Conservation (phyloP, 345 rosid genomes). For the Luvunga scandens region DNA sequence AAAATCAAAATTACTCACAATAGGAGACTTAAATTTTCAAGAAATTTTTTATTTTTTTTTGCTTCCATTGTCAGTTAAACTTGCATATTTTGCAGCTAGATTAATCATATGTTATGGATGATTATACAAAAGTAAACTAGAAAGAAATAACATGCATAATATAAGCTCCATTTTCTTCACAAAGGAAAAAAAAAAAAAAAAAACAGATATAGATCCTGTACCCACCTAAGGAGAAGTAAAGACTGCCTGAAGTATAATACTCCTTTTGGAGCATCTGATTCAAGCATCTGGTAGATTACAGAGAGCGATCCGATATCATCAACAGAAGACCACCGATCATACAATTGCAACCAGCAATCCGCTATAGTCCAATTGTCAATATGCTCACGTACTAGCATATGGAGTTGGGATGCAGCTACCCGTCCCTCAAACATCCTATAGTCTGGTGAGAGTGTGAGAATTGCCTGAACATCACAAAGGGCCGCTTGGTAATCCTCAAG, state of each 20-base stretch:
- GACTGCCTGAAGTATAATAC: conserved; percentile 94
- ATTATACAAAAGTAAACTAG: not conserved
- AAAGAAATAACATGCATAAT: not conserved
- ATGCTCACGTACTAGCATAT: conserved; percentile 89
- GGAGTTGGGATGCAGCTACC: conserved; percentile 82
- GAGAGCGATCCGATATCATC: conserved; percentile 98
- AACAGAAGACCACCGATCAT: conserved; percentile 93
- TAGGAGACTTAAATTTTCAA: not conserved
- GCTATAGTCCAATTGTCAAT: conserved; percentile 91
- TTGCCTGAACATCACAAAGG: conserved; percentile 90
- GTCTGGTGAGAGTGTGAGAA: conserved; percentile 80
- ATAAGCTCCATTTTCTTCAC: not conserved
- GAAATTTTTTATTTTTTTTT: not conserved
- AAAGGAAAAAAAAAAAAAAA: not conserved
- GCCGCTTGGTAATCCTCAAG: conserved; percentile 86
- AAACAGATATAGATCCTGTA: not conserved
- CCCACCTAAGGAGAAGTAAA: conserved; percentile 85
- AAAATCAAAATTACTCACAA: not conserved
- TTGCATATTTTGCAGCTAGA: not conserved
- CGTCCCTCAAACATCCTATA: conserved; percentile 94
- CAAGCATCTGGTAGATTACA: conserved; percentile 98
- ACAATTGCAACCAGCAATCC: conserved; percentile 97
- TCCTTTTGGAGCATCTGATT: conserved; percentile 88
- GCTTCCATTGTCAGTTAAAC: not conserved
- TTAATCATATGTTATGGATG: not conserved